These are phyloP conservation scores for Ceratobasidium sp. DNA, from an alignment of 1,284 basidiomycete genomes.

Conservation along the genomic window DNA sequence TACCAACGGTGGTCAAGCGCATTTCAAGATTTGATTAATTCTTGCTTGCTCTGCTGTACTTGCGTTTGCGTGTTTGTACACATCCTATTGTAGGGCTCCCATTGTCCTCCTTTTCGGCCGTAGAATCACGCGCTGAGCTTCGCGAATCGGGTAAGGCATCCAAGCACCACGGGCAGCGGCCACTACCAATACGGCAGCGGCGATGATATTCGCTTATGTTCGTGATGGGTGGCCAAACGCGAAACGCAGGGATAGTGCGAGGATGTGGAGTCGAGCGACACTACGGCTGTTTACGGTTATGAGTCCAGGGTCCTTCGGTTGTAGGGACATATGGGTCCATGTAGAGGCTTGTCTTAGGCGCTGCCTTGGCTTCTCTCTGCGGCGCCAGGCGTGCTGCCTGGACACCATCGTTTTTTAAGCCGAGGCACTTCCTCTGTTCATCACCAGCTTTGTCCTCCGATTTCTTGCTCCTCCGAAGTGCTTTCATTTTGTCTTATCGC, in stretches of 20 bases:
- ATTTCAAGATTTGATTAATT: conserved; percentile 7
- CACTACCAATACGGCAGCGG: neutral
- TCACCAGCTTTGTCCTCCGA: conserved; percentile 22
- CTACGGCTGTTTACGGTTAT: neutral
- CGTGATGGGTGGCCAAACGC: neutral
- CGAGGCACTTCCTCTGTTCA: conserved; percentile 3
- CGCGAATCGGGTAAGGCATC: conserved; percentile 1
- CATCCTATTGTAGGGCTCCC: conserved; percentile 37
- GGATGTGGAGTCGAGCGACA: neutral
- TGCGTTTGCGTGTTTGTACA: neutral
- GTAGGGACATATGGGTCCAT: conserved; percentile 14
- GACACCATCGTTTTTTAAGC: conserved; percentile 8
- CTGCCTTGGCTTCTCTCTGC: neutral
- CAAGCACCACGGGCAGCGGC: conserved; percentile 2
- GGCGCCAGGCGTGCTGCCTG: conserved; percentile 22
- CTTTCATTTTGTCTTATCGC: neutral
- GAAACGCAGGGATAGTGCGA: neutral
- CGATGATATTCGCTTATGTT: neutral
- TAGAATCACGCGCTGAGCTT: conserved; percentile 1
- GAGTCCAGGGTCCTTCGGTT: neutral
- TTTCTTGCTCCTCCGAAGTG: neutral
- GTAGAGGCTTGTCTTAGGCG: conserved; percentile 12
- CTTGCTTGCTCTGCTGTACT: conserved; percentile 24
- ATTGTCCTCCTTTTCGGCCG: conserved; percentile 13
- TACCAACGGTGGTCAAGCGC: conserved; percentile 16